Evolutionary conservation across 2,329 filamentous ascomycete species (phyloP), one percentile per base, ranked within the genome.

Genomic region (Colletotrichum eleusines): DNA sequence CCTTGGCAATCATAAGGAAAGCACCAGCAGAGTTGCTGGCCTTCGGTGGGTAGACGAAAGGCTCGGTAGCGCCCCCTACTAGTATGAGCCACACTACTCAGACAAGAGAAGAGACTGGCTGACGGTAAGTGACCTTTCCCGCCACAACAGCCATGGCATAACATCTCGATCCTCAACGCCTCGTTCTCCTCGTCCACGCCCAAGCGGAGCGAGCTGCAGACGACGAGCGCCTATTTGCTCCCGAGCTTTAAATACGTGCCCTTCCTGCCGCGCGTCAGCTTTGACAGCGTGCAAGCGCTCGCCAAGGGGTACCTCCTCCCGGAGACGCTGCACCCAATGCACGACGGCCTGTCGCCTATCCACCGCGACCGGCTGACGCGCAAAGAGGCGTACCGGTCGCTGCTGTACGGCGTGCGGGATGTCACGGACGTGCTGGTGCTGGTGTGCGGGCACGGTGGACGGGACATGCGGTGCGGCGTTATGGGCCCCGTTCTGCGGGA

Each of bases 191-290:
- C 91, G 40, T 86, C 86, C 9, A 77, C 80, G n/a, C 82, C 82
- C 2, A 80, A 80, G 42, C 80, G 84, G 33, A 77, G 74, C 18
- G 80, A 84, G 64, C 79, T 86, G 66, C 85, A 86, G 78, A 87
- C 80, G 26, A 87, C 87, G 0, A 94, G 92, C 1, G 92, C 88
- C 1, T 92, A 95, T 77, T 85, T 97, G 26, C 88, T 97, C 40
- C 95, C 95, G 2, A 90, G 89, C 78, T 97, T 97, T 85, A 91
- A 90, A 81, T 94, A 94, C 80, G 84, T 97, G 20, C 90, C 91
- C 0, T 88, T 87, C 66, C 88, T 97, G 51, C 90, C 92, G 2
- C 86, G 90, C 20, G 84, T 89, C 0, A 86, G 85, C 0, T 85
- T 87, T 71, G 83, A 90, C 71, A 84, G 84, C 66, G 84, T 87